phyloP scores from a whole-genome alignment of 257 asterid species.

The Cynanchum wilfordii region DNA sequence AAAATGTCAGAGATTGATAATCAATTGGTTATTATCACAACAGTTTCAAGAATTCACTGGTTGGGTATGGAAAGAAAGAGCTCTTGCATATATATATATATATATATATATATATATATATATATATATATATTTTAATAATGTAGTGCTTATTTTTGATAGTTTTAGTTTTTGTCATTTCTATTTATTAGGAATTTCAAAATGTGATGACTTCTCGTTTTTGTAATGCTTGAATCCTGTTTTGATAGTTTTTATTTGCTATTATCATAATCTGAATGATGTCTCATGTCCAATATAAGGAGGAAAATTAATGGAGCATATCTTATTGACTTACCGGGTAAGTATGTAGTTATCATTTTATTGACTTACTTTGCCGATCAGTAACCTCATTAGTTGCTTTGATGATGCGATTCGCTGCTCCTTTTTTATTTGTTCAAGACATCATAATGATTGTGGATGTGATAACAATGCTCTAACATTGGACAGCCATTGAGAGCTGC shows the following conservation, averaged over 20 bases:
- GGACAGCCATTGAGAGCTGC: constrained; percentile 78
- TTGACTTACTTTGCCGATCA: not conserved
- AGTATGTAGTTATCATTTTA: not conserved
- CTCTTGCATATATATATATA: too few relatives aligned
- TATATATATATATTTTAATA: too few relatives aligned
- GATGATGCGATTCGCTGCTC: not conserved
- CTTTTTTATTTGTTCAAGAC: not conserved
- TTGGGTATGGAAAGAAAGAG: too few relatives aligned
- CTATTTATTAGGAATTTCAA: not conserved
- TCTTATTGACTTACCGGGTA: not conserved
- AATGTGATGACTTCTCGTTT: not conserved
- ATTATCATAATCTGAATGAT: not conserved
- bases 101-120: too few relatives aligned
- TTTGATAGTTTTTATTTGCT: not conserved
- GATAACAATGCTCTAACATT: not conserved
- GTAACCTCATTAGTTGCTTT: not conserved
- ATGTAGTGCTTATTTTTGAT: too few relatives aligned
- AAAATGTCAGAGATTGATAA: not conserved
- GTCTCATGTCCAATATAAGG: not conserved
- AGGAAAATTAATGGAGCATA: not conserved
- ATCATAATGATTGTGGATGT: not conserved
- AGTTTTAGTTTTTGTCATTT: not conserved
- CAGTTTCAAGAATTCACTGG: too few relatives aligned
- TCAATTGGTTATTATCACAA: not conserved
- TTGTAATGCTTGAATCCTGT: not conserved